phyloP scores from a whole-genome alignment of 495 filamentous ascomycete genomes.

The Viridothelium virens region DNA sequence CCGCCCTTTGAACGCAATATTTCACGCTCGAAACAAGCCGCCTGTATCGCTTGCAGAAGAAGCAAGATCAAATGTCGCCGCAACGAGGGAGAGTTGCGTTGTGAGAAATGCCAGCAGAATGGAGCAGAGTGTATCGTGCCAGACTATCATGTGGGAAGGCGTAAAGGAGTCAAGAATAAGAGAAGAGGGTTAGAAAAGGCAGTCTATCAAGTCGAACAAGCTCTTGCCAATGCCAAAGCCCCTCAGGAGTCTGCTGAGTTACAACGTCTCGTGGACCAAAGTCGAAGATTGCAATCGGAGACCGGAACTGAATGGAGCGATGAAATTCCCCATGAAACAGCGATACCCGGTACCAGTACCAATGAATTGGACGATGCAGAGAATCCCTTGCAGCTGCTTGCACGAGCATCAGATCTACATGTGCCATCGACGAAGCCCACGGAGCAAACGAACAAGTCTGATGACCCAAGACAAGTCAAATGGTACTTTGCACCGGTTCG shows the following conservation, averaged over 20 bases:
- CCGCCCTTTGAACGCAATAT: neutral
- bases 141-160: constrained; percentile 59
- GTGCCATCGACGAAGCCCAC: constrained; percentile 25
- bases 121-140: constrained; percentile 56
- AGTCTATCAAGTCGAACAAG: constrained; percentile 64
- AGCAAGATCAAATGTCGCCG: constrained; percentile 63
- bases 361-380: constrained; percentile 56
- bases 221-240: constrained; percentile 22
- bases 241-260: neutral
- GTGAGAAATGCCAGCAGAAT: constrained; percentile 55
- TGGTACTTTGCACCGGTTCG: constrained; percentile 54
- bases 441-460: constrained; percentile 10
- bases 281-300: constrained; percentile 38
- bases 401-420: constrained; percentile 60
- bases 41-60: constrained; percentile 59
- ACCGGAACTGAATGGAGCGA: constrained; percentile 37
- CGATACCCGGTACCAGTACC: neutral
- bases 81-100: constrained; percentile 41
- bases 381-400: constrained; percentile 63
- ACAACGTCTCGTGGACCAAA: constrained; percentile 44
- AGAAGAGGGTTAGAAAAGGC: constrained; percentile 66
- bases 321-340: neutral
- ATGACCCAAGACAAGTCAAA: constrained; percentile 23
- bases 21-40: constrained; percentile 45
- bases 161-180: constrained; percentile 72